Percentiles rank a stretch among this genome's conserved stretches.
Evolutionary conservation across 352 stramenopile genomes (phyloP).

Genomic region (Phytophthora pini): DNA sequence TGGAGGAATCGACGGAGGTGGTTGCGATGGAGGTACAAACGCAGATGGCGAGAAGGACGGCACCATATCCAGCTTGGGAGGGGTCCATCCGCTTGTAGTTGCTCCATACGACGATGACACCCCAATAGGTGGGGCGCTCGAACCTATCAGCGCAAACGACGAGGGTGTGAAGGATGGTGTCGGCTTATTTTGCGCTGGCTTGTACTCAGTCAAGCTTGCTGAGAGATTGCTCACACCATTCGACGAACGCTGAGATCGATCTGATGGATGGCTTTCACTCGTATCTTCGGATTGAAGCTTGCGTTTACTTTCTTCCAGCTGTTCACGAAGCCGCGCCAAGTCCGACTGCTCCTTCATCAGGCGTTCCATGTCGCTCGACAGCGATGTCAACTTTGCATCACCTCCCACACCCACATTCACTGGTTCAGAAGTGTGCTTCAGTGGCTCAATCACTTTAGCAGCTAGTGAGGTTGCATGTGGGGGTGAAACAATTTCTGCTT

Average conservation of each 20-base stretch:
- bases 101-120: conserved; percentile 15
- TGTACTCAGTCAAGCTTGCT: conserved; percentile 30
- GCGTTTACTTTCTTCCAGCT: conserved; percentile 76
- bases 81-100: conserved; percentile 31
- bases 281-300: conserved; percentile 52
- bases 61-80: conserved; percentile 38
- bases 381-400: conserved; percentile 10
- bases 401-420: conserved; percentile 7
- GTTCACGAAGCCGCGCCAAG: conserved; percentile 57
- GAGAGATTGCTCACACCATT: conserved; percentile 10
- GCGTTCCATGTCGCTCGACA: conserved; percentile 59
- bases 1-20: conserved; percentile 16
- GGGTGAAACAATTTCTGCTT: conserved; percentile 3
- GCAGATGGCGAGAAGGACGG: conserved; percentile 37
- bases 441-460: conserved; percentile 47
- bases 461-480: conserved; percentile 37
- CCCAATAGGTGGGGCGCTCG: conserved; percentile 1
- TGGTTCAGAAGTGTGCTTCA: conserved; percentile 27
- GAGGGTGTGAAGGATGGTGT: conserved; percentile 30
- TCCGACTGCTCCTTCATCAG: conserved; percentile 80
- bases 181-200: conserved; percentile 22
- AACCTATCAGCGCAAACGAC: conserved; percentile 28
- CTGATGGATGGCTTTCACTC: conserved; percentile 4
- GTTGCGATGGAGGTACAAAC: conserved; percentile 24
- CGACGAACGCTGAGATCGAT: conserved; percentile 3